Evolutionary conservation across 768 basidiomycete genomes (phyloP).

Genomic region (Pholiota microspora): DNA sequence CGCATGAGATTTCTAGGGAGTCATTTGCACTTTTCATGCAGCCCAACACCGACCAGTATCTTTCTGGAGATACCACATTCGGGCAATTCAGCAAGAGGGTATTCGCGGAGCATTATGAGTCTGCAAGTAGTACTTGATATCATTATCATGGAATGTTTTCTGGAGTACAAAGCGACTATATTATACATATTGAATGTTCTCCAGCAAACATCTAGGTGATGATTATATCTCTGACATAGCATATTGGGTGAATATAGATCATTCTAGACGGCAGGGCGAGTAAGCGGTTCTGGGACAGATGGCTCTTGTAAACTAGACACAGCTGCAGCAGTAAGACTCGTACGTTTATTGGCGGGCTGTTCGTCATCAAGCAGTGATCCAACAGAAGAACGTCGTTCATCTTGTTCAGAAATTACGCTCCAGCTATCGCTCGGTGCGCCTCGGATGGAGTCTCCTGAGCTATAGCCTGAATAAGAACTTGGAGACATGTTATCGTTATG

Average conservation of each 20-base stretch:
- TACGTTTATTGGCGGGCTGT: constrained; percentile 46
- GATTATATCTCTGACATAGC: constrained; percentile 4
- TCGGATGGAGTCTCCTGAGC: constrained; percentile 53
- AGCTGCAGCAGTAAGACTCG: constrained; percentile 59
- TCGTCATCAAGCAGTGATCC: constrained; percentile 43
- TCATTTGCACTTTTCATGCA: constrained; percentile 92
- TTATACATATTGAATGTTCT: not conserved
- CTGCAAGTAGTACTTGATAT: constrained; percentile 24
- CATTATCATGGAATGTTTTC: not conserved
- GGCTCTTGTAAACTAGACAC: constrained; percentile 61
- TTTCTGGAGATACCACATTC: constrained; percentile 74
- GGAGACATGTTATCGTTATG: constrained; percentile 27
- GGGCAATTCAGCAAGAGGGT: constrained; percentile 88
- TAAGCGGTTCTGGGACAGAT: constrained; percentile 40
- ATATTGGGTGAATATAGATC: constrained; percentile 2
- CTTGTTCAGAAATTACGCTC: constrained; percentile 83
- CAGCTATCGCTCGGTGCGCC: constrained; percentile 74
- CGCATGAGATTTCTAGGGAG: constrained; percentile 66
- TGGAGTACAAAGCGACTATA: not conserved
- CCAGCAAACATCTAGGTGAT: not conserved
- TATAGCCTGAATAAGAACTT: constrained; percentile 47
- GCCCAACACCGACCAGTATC: constrained; percentile 75
- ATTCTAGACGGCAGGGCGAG: constrained; percentile 17
- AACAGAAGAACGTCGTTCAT: constrained; percentile 56
- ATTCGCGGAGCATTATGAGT: constrained; percentile 56